Base-by-base conservation (phyloP, 495 filamentous ascomycete species). In the Elaphomyces granulatus region DNA sequence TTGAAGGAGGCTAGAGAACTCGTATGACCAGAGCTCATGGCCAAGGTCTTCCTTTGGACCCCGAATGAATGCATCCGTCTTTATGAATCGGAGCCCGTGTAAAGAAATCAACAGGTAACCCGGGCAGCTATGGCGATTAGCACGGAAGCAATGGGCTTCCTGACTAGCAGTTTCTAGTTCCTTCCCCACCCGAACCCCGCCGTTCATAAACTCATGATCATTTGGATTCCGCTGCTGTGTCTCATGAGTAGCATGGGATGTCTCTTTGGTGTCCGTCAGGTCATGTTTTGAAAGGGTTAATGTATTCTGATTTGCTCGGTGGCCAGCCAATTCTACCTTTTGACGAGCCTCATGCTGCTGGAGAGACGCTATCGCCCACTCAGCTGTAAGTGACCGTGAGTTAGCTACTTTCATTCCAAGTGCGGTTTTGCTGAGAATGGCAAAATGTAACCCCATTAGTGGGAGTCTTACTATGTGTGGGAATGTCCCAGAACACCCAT, bases 401-500 rank as follows among this genome's bases (percentile, higher is more conserved):
- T 18, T 28, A 3, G 12, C 9, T 15, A 15, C 16, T 12, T 31
- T n/a, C 16, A 16, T 14, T 9, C 18, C 20, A 20, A 31, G 3
- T 3, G 20, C 12, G 19, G 1, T 8, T 2, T n/a, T n/a, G n/a
- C n/a, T n/a, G n/a, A n/a, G n/a, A n/a, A n/a, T n/a, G n/a, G n/a
- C n/a, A n/a, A n/a, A n/a, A n/a, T n/a, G n/a, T n/a, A n/a, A n/a
- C n/a, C n/a, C n/a, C n/a, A n/a, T n/a, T n/a, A n/a, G n/a, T n/a
- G n/a, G n/a, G 15, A 20, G 8, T 23, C 45, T 32, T 36, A 51
- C 46, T 44, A 40, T 58, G 37, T 2, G 54, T 56, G 14, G 63
- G 46, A 47, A 60, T 50, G 50, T 57, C 50, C 61, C 67, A 71
- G 21, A 70, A 49, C 1, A 58, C 36, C 53, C 62, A 65, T 40